A percentile compares a stretch with the other conserved stretches of the same genome.
Evolutionary conservation across 2,329 filamentous ascomycete genomes (phyloP).

Genomic region (Stagonosporopsis cucurbitacearum): DNA sequence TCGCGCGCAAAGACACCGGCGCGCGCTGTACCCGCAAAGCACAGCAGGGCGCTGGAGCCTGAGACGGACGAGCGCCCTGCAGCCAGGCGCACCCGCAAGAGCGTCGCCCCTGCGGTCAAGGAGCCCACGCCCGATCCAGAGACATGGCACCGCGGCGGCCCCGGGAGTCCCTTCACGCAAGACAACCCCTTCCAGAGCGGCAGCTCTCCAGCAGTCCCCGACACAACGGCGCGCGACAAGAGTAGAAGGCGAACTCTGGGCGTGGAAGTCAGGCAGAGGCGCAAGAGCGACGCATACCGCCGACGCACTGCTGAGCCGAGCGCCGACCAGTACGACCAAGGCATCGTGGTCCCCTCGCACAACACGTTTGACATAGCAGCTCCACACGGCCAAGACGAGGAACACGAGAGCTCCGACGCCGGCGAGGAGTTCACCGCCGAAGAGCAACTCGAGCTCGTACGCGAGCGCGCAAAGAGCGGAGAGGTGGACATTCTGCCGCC

Average conservation of each 20-base stretch:
- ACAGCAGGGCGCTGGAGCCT: constrained; percentile 48
- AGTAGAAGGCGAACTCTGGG: constrained; percentile 59
- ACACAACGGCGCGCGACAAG: constrained; percentile 51
- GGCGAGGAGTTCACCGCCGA: constrained; percentile 96
- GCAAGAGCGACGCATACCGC: constrained; percentile 52
- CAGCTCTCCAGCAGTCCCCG: constrained; percentile 65
- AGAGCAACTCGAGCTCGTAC: constrained; percentile 77
- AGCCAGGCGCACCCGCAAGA: constrained; percentile 48
- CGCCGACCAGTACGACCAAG: constrained; percentile 58
- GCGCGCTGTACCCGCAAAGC: constrained; percentile 52
- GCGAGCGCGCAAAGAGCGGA: constrained; percentile 67
- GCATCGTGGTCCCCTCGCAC: constrained; percentile 61
- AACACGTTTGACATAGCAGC: constrained; percentile 66
- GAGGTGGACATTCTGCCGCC: constrained; percentile 58
- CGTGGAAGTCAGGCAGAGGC: constrained; percentile 49
- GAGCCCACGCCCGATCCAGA: constrained; percentile 59
- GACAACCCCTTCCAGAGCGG: constrained; percentile 95
- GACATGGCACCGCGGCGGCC: constrained; percentile 49
- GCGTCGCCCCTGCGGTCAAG: constrained; percentile 51
- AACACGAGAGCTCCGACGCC: constrained; percentile 62
- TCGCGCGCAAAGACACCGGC: constrained; percentile 44
- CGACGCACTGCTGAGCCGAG: constrained; percentile 52
- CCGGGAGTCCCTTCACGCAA: constrained; percentile 76
- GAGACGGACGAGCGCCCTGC: constrained; percentile 44
- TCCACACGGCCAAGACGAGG: constrained; percentile 50